Evolutionary conservation across 495 filamentous ascomycete species (phyloP).

Genomic region (Oleoguttula mirabilis): DNA sequence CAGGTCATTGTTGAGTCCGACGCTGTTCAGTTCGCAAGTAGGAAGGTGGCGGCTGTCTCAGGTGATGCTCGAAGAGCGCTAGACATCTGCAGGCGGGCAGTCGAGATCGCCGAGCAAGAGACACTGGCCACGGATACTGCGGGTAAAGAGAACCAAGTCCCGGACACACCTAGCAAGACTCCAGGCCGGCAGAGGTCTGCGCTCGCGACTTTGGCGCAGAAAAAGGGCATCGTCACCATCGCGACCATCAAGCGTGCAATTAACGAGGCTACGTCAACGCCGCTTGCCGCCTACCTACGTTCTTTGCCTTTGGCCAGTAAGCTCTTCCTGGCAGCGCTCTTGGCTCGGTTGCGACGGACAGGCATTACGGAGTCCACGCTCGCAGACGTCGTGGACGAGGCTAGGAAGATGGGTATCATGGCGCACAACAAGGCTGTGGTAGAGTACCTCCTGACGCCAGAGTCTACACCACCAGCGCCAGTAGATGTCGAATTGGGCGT

Average conservation of each 20-base stretch:
- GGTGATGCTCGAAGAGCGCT: conserved; percentile 87
- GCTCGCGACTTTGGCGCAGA: conserved; percentile 2
- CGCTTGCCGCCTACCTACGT: conserved; percentile 77
- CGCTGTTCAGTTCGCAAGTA: conserved; percentile 87
- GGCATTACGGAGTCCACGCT: conserved; percentile 78
- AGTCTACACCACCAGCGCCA: not conserved
- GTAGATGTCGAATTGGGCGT: not conserved
- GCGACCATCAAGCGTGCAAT: conserved; percentile 88
- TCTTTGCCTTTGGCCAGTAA: conserved; percentile 70
- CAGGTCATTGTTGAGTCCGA: conserved; percentile 87
- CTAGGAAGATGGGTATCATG: conserved; percentile 57
- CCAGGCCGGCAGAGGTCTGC: conserved; percentile 21
- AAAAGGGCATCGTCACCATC: conserved; percentile 55
- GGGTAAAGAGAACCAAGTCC: conserved; percentile 26
- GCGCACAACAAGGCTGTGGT: conserved; percentile 35
- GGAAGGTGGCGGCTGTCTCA: conserved; percentile 92
- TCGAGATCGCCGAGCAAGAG: conserved; percentile 85
- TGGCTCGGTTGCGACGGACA: conserved; percentile 65
- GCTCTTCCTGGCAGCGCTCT: conserved; percentile 68
- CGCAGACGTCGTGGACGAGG: conserved; percentile 86
- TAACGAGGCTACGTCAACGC: conserved; percentile 83
- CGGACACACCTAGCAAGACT: conserved; percentile 35
- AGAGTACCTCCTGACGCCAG: conserved; percentile 23
- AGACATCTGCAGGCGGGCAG: conserved; percentile 90
- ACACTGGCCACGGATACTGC: conserved; percentile 15